Conservation (phyloP, 306 rosid species). For the Carpinus fangiana region DNA sequence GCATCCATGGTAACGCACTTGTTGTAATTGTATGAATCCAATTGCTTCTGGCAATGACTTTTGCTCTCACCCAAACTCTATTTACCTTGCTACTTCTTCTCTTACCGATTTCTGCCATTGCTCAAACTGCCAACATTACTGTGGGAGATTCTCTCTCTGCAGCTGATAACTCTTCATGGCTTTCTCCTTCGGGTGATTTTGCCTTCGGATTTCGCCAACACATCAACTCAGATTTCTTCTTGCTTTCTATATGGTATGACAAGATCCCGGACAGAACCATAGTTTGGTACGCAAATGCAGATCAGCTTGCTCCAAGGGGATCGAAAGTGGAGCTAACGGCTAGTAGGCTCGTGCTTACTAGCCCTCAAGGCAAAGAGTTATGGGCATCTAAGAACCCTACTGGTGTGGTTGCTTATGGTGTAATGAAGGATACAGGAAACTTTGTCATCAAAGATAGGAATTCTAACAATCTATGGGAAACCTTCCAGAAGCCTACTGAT, state of each 20-base stretch:
- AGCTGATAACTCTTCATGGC: slow-evolving; percentile 16
- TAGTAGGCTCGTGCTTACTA: not conserved
- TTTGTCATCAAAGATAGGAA: slow-evolving; percentile 33
- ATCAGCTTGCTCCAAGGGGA: slow-evolving; percentile 31
- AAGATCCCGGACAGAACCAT: slow-evolving; percentile 16
- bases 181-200: slow-evolving; percentile 36
- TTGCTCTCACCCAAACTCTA: not conserved
- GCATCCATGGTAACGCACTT: no score
- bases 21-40: no score
- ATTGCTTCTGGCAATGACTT: not conserved
- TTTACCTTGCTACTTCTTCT: not conserved
- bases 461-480: slow-evolving; percentile 41
- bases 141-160: slow-evolving; percentile 23
- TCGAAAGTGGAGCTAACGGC: slow-evolving; percentile 17
- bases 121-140: not conserved
- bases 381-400: slow-evolving; percentile 7
- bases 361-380: slow-evolving; percentile 6
- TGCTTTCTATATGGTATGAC: slow-evolving; percentile 25
- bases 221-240: slow-evolving; percentile 12
- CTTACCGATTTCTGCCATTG: not conserved
- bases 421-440: slow-evolving; percentile 46
- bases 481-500: slow-evolving; percentile 37
- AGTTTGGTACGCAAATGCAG: slow-evolving; percentile 41
- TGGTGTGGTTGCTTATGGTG: slow-evolving; percentile 20
- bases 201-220: slow-evolving; percentile 32